phyloP scores from a whole-genome alignment of 441 rosid species.

The Erodium trifolium region DNA sequence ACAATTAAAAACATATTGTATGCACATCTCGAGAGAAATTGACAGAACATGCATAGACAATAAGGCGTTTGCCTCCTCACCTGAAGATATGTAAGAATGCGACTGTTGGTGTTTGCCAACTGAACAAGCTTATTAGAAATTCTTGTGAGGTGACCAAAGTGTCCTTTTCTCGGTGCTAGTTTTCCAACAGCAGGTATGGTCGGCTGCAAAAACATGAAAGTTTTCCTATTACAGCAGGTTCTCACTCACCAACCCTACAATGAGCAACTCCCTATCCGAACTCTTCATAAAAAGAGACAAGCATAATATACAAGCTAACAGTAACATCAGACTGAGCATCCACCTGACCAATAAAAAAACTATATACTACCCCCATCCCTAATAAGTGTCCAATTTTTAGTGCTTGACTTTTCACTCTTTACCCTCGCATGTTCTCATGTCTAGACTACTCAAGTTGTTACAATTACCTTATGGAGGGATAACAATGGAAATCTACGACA shows the following conservation, averaged over 20 bases:
- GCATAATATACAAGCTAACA: neutral
- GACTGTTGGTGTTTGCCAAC: constrained; percentile 50
- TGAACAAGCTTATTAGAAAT: constrained; percentile 76
- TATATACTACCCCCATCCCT: neutral
- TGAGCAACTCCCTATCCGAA: neutral
- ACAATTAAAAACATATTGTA: too few species aligned
- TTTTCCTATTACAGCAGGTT: neutral
- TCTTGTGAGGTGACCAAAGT: constrained; percentile 78
- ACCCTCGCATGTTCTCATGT: neutral
- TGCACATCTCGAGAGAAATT: too few species aligned
- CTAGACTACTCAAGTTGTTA: neutral
- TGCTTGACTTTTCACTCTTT: neutral
- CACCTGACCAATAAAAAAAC: neutral
- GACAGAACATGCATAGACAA: neutral
- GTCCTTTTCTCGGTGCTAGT: constrained; percentile 65
- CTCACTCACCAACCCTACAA: neutral
- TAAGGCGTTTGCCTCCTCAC: constrained; percentile 27
- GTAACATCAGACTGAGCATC: neutral
- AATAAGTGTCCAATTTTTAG: too few species aligned
- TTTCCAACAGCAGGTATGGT: constrained; percentile 67
- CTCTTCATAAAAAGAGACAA: neutral
- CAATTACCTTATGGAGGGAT: neutral
- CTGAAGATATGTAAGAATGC: constrained; percentile 65
- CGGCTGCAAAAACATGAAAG: constrained; percentile 42
- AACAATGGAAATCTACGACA: neutral